Conservation (phyloP, 306 rosid genomes). For the Luffa aegyptiaca region DNA sequence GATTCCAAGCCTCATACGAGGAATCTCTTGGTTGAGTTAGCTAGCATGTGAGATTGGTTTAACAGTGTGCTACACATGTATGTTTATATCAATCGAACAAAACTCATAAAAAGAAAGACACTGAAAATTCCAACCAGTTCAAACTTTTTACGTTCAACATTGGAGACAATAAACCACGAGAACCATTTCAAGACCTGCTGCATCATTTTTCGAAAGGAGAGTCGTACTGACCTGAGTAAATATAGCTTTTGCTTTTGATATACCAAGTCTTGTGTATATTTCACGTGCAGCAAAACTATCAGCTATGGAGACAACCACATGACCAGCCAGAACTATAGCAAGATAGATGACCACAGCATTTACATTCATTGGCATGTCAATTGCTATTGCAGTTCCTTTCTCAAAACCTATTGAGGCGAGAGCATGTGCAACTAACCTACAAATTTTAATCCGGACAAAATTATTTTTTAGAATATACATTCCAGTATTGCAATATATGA, state of each 20-base stretch:
- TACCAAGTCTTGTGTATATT: constrained; percentile 73
- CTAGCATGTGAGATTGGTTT: neutral
- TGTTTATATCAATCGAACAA: neutral
- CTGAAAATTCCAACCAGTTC: neutral
- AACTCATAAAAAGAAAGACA: neutral
- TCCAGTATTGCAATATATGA: neutral
- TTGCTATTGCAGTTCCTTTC: constrained; percentile 84
- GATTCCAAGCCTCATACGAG: neutral
- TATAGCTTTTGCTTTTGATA: constrained; percentile 78
- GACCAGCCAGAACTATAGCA: constrained; percentile 78
- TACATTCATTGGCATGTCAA: constrained; percentile 92
- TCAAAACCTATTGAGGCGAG: constrained; percentile 57
- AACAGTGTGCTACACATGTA: neutral
- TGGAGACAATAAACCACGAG: neutral
- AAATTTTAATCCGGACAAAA: constrained; percentile 26
- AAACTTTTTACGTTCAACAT: neutral
- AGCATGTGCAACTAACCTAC: constrained; percentile 81
- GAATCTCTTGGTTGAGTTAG: neutral
- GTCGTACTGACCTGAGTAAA: constrained; percentile 67
- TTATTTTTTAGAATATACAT: neutral
- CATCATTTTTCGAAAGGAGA: constrained; percentile 6
- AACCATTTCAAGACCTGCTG: neutral
- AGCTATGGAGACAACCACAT: constrained; percentile 85
- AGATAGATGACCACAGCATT: constrained; percentile 77
- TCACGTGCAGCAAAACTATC: constrained; percentile 91